Percentiles rank a stretch among this genome's conserved stretches.
phyloP scores from a whole-genome alignment of 371 early-diverging fungal genomes.

The Mucor piriformis region DNA sequence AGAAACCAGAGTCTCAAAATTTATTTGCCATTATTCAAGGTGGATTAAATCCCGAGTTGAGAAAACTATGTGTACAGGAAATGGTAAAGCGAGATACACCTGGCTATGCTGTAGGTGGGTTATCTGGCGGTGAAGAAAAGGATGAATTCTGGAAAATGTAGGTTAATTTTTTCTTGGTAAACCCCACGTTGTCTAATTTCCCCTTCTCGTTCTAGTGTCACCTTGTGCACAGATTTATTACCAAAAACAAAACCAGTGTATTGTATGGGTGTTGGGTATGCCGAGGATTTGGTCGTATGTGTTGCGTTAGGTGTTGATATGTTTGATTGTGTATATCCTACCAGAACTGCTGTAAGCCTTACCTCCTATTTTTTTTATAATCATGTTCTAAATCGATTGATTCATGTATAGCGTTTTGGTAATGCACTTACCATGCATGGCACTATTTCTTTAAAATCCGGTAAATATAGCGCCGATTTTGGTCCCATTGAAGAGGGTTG shows the following conservation, averaged over 20 bases:
- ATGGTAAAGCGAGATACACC: conserved; percentile 88
- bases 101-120: conserved; percentile 95
- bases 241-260: conserved; percentile 89
- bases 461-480: conserved; percentile 64
- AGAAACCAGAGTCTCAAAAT: conserved; percentile 77
- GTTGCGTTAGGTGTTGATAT: conserved; percentile 94
- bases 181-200: too few relatives aligned
- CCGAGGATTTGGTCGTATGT: conserved; percentile 92
- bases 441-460: conserved; percentile 68
- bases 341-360: conserved; percentile 83
- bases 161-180: too few relatives aligned
- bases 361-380: too few relatives aligned
- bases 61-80: conserved; percentile 81
- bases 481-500: conserved; percentile 85
- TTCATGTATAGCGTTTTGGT: conserved; percentile 90
- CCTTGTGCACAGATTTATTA: conserved; percentile 81
- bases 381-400: too few relatives aligned
- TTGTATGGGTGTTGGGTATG: conserved; percentile 98
- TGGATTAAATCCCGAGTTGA: conserved; percentile 77
- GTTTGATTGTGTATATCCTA: conserved; percentile 98
- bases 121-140: conserved; percentile 96
- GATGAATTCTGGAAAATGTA: conserved; percentile 87
- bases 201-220: conserved; percentile 51
- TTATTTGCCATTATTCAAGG: conserved; percentile 97
- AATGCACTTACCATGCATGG: conserved; percentile 87